Conservation (phyloP, 2,329 filamentous ascomycete genomes). For the Atkinsonella texensis region DNA sequence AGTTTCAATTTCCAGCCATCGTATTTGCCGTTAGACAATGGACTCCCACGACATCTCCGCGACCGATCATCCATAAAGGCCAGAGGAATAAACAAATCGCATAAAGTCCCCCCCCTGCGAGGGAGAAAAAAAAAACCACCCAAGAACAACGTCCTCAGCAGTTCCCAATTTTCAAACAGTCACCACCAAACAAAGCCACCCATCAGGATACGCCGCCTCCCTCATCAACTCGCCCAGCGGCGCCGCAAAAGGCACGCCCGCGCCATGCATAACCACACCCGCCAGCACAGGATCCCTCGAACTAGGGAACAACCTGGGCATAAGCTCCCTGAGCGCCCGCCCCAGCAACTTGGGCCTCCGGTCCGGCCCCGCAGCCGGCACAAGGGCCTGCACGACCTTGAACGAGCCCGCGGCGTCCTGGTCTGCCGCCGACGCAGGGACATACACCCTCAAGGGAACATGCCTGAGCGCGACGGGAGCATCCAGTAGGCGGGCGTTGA, state of each 20-base stretch:
- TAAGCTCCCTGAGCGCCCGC: slow-evolving; percentile 57
- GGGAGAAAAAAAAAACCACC: no score
- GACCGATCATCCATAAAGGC: no score
- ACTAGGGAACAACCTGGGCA: slow-evolving; percentile 80
- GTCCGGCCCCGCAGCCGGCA: slow-evolving; percentile 36
- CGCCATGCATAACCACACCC: slow-evolving; percentile 75
- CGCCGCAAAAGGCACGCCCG: slow-evolving; percentile 65
- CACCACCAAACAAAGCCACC: slow-evolving; percentile 77
- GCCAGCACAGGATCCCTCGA: slow-evolving; percentile 74
- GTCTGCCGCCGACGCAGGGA: slow-evolving; percentile 34
- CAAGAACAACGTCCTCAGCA: no score
- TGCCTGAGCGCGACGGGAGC: slow-evolving; percentile 63
- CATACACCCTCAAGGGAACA: slow-evolving; percentile 80
- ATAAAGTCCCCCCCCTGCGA: no score
- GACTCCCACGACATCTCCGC: no score
- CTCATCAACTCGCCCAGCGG: slow-evolving; percentile 73
- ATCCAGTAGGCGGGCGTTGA: slow-evolving; percentile 68
- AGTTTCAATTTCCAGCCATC: no score
- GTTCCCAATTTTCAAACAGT: slow-evolving; percentile 43
- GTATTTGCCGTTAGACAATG: no score
- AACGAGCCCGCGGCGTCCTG: slow-evolving; percentile 37
- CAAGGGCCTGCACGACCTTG: slow-evolving; percentile 63
- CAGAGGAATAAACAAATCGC: no score
- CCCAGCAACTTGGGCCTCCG: slow-evolving; percentile 49
- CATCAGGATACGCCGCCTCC: slow-evolving; percentile 79